Percentiles rank a stretch among this genome's conserved stretches.
Evolutionary conservation across 1,284 basidiomycete species (phyloP).

Genomic region (Cronartium quercuum): DNA sequence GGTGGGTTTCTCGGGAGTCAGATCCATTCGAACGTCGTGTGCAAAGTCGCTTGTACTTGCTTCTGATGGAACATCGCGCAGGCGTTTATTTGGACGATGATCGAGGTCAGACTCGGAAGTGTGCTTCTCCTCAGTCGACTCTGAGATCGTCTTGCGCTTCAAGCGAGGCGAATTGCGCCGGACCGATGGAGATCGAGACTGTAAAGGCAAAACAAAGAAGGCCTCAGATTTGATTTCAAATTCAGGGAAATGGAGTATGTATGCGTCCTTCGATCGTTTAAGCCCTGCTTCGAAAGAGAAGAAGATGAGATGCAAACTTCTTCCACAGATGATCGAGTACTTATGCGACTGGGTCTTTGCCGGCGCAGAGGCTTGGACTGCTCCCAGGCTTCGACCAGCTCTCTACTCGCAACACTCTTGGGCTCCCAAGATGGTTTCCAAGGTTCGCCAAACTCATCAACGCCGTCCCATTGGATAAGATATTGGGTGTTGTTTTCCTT

Average conservation of each 20-base stretch:
- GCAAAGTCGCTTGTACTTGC: too few relatives aligned
- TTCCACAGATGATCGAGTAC: background rate
- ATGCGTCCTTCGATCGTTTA: too few relatives aligned
- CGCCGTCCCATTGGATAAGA: slow-evolving; percentile 14
- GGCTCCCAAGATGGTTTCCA: slow-evolving; percentile 21
- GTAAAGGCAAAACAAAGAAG: too few relatives aligned
- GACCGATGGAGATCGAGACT: background rate
- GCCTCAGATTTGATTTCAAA: too few relatives aligned
- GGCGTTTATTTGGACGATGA: background rate
- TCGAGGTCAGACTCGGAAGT: too few relatives aligned
- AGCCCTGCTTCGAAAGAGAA: too few relatives aligned
- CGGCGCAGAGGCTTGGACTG: slow-evolving; percentile 5
- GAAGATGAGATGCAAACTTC: background rate
- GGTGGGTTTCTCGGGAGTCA: background rate
- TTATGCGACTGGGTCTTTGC: too few relatives aligned
- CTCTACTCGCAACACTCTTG: background rate
- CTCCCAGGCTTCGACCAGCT: slow-evolving; percentile 4
- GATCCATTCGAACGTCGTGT: background rate
- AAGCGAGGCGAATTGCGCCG: background rate
- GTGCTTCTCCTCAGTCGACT: background rate
- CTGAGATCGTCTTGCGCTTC: background rate
- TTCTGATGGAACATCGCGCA: background rate
- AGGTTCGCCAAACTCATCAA: slow-evolving; percentile 1
- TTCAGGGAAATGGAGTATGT: background rate
- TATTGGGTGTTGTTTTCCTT: background rate